Evolutionary conservation across 192 early-diverging fungal species (phyloP), one percentile per base, ranked within the genome.

Genomic region (Jimgerdemannia flammicorona): DNA sequence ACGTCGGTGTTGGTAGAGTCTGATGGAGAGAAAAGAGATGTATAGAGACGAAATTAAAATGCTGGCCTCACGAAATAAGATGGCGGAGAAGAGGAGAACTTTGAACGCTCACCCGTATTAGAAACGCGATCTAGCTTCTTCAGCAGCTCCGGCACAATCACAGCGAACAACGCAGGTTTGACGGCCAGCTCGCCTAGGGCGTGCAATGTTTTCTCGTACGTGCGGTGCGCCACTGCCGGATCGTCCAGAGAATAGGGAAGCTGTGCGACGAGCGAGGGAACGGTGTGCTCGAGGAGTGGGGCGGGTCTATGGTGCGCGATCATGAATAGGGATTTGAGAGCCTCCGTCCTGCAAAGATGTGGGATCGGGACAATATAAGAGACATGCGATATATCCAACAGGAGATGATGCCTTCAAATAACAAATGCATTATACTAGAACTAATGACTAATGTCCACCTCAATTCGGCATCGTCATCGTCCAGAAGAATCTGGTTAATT

Each of bases 191-290:
- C 76, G 19, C 78, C 82, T 4, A 89, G 20, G 18, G 86, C 83
- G 64, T 85, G 77, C 14, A 90, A 69, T 3, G 78, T 75, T 65
- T 81, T 84, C 42, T 67, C 77, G 18, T 84, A 85, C 19, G 80
- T 72, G 49, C 72, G 70, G 3, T 71, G 71, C 19, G 74, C 79
- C 44, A 72, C 78, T 3, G 79, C 74, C 65, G 83, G 70, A 40
- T 83, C 79, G 42, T 65, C 74, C 42, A 81, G 49, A 39, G 75
- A 74, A n/a, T 84, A 74, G 6, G 90, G 87, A n/a, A 92, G 80
- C 66, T 81, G 77, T 20, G 80, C 73, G 44, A 92, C 83, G 49
- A 92, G 74, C 0, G 81, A 78, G 68, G 89, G 88, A 19, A 91
- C 43, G 0, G 90, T 89, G 42, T 80, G 67, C 6, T 85, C 81